These are phyloP conservation scores for Tilletiopsis washingtonensis DNA, from an alignment of 1,284 basidiomycete species.

Conservation along the genomic window DNA sequence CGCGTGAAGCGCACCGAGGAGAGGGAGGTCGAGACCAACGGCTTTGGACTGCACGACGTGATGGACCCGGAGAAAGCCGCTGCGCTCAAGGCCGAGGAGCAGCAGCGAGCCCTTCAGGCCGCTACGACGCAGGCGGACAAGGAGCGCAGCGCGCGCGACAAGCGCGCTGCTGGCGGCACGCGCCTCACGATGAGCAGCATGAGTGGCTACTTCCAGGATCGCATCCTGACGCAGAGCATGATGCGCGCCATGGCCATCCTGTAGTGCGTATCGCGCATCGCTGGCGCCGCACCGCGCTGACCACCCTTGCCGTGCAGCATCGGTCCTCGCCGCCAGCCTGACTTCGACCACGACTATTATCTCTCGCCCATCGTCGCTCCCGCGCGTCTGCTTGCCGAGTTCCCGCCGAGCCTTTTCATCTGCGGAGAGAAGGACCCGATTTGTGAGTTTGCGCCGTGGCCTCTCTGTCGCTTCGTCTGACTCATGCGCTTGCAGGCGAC, in stretches of 20 bases:
- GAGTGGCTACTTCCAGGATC: slow-evolving; percentile 56
- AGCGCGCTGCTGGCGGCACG: slow-evolving; percentile 57
- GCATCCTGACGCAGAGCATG: slow-evolving; percentile 39
- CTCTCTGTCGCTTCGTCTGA: background rate
- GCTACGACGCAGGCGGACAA: slow-evolving; percentile 20
- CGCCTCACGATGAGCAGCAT: slow-evolving; percentile 91
- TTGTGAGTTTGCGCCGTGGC: slow-evolving; percentile 61
- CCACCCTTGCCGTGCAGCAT: too few relatives aligned
- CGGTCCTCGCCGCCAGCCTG: slow-evolving; percentile 81
- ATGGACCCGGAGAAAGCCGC: slow-evolving; percentile 5
- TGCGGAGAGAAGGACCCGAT: slow-evolving; percentile 82
- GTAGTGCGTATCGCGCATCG: slow-evolving; percentile 50
- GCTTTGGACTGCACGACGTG: background rate
- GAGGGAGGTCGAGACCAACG: background rate
- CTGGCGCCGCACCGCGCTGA: too few relatives aligned
- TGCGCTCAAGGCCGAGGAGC: slow-evolving; percentile 14
- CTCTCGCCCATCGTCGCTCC: slow-evolving; percentile 90
- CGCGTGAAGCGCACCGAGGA: background rate
- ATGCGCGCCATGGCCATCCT: slow-evolving; percentile 98
- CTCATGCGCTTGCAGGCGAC: background rate
- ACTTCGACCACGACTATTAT: slow-evolving; percentile 88
- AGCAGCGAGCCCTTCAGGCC: slow-evolving; percentile 17
- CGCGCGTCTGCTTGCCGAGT: slow-evolving; percentile 70
- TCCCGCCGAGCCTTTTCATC: slow-evolving; percentile 72
- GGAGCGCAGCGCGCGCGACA: slow-evolving; percentile 13